Evolutionary conservation across 768 basidiomycete species (phyloP).

Genomic region (Boletus reticuloceps): DNA sequence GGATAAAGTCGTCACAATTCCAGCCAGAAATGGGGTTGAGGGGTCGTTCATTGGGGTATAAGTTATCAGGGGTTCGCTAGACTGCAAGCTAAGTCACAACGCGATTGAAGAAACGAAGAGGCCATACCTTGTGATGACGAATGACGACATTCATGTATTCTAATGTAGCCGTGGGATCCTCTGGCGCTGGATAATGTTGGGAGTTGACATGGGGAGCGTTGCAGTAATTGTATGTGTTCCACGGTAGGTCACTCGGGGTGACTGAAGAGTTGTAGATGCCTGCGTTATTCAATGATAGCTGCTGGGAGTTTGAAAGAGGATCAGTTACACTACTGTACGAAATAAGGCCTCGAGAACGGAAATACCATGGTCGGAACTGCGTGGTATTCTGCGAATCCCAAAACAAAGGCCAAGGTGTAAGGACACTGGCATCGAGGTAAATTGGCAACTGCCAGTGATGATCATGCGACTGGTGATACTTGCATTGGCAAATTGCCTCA

Average conservation of each 20-base stretch:
- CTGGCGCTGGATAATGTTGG: slow-evolving; percentile 35
- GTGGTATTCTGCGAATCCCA: not conserved
- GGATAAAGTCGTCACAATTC: slow-evolving; percentile 39
- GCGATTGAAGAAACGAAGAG: not conserved
- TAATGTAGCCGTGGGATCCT: slow-evolving; percentile 29
- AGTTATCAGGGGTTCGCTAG: slow-evolving; percentile 49
- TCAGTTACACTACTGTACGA: not conserved
- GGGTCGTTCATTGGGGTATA: slow-evolving; percentile 42
- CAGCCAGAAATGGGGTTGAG: slow-evolving; percentile 40
- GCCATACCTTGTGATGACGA: slow-evolving; percentile 46
- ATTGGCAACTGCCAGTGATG: too few species aligned
- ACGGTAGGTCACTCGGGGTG: slow-evolving; percentile 39
- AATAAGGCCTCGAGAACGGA: not conserved
- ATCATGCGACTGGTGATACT: too few species aligned
- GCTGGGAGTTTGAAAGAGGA: slow-evolving; percentile 1
- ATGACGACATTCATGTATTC: slow-evolving; percentile 43
- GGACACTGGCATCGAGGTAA: too few species aligned
- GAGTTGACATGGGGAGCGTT: slow-evolving; percentile 47
- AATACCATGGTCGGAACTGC: slow-evolving; percentile 11
- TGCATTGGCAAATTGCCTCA: too few species aligned
- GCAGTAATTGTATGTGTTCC: slow-evolving; percentile 56
- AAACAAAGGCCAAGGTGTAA: not conserved
- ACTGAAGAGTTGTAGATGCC: slow-evolving; percentile 46
- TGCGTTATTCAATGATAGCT: slow-evolving; percentile 3
- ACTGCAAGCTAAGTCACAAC: not conserved